Evolutionary conservation across 345 rosid genomes (phyloP).

Genomic region (Populus deltoides): DNA sequence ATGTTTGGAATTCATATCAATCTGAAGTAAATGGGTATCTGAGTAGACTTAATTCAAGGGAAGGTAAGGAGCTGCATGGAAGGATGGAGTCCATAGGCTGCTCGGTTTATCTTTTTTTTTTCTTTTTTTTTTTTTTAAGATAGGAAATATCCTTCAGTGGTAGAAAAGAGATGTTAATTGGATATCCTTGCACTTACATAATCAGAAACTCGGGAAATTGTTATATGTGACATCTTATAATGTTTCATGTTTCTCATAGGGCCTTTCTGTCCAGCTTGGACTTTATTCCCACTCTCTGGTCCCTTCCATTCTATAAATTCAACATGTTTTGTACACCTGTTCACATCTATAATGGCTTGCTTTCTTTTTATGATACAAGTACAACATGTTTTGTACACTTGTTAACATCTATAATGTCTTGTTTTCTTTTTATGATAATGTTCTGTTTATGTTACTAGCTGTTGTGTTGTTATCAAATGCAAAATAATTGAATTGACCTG

Average conservation of each 20-base stretch:
- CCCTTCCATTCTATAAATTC: background rate
- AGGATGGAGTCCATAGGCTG: background rate
- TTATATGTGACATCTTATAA: background rate
- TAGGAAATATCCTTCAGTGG: background rate
- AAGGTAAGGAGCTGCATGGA: background rate
- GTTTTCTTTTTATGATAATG: background rate
- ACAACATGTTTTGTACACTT: background rate
- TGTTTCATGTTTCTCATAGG: background rate
- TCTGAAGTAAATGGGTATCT: background rate
- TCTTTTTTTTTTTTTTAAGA: background rate
- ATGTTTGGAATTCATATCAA: background rate
- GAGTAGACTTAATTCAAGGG: background rate
- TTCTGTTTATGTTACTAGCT: background rate
- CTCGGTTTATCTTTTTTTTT: background rate
- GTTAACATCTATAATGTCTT: background rate
- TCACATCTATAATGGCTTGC: background rate
- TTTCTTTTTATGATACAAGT: background rate
- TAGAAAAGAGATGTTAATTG: background rate
- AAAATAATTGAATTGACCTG: background rate
- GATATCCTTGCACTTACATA: background rate
- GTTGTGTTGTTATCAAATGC: background rate
- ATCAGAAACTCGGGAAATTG: background rate
- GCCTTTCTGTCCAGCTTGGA: background rate
- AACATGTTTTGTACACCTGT: background rate
- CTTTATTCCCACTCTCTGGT: background rate